Base-by-base conservation (phyloP, 768 basidiomycete species). In the Rhodosporidiobolus odoratus region DNA sequence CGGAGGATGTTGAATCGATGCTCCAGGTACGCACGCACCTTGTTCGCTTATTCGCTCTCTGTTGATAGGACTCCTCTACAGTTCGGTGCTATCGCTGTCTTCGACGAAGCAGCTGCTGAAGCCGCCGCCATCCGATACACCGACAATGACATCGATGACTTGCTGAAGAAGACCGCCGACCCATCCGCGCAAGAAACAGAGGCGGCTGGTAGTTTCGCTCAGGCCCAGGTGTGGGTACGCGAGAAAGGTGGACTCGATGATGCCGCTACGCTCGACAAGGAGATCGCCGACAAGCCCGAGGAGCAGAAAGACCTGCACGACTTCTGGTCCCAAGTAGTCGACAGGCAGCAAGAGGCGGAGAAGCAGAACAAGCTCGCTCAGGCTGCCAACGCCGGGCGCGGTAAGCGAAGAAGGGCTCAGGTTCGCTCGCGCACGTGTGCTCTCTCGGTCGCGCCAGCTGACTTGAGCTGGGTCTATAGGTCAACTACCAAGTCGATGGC, bases 181-280 rank as follows among this genome's bases (percentile, higher is more conserved):
- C 66, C 69, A 6, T 8, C 15, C 27, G 53, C 41, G 34, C 53
- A 63, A 19, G 61, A 64, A 54, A 48, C 61, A 10, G 58, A 65
- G 16, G 47, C 53, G 3, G 66, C 66, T 0, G 62, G 58, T 38
- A 82, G 85, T 15, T 96, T 97, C 78, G 85, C 85, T 10, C 95
- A 94, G 76, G 92, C 94, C 17, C 93, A 94, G 78, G 84, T 97
- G 52, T 97, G 94, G 94, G 86, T 88, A 1, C 86, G 89, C 32
- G 86, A 89, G 69, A 88, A 89, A 77, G 88, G 88, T 63, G 76
- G 81, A 16, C 59, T 67, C 34, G 60, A 45, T 4, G 79, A 90
- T 58, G 89, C 88, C 77, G 89, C 90, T 23, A 77, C 91, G 17
- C 54, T 48, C 30, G 83, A 81, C 13, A 23, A 35, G 41, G 89